A percentile compares a stretch with the other conserved stretches of the same genome.
These are phyloP conservation scores for Serendipita vermifera DNA, from an alignment of 768 basidiomycete genomes.

Conservation along the genomic window DNA sequence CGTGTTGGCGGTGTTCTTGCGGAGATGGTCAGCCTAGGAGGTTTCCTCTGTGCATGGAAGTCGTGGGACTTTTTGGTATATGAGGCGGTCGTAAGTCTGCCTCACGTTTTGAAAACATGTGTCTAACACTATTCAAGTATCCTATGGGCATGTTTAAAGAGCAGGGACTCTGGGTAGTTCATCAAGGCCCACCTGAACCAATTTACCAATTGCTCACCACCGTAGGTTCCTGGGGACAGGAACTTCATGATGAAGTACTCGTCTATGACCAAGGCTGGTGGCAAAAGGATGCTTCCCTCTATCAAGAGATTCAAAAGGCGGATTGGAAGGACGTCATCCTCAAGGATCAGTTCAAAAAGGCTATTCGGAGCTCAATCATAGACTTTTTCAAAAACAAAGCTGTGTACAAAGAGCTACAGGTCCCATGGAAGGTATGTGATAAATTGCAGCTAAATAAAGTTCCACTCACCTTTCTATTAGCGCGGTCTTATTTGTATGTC, in stretches of 20 bases:
- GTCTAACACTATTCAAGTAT: slow-evolving; percentile 22
- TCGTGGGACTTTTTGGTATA: slow-evolving; percentile 45
- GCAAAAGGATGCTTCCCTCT: slow-evolving; percentile 34
- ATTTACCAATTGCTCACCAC: slow-evolving; percentile 40
- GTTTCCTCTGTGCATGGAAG: slow-evolving; percentile 45
- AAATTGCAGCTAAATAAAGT: slow-evolving; percentile 10
- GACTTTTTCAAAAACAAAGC: slow-evolving; percentile 69
- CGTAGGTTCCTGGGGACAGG: slow-evolving; percentile 38
- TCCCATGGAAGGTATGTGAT: slow-evolving; percentile 66
- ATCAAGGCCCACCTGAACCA: slow-evolving; percentile 42
- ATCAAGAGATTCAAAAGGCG: slow-evolving; percentile 41
- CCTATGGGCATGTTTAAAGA: slow-evolving; percentile 17
- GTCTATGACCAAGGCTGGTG: slow-evolving; percentile 63
- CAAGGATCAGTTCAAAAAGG: slow-evolving; percentile 52
- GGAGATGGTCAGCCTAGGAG: slow-evolving; percentile 40
- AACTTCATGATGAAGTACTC: slow-evolving; percentile 58
- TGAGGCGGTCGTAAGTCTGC: slow-evolving; percentile 32
- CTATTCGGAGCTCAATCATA: slow-evolving; percentile 57
- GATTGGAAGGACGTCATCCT: slow-evolving; percentile 67
- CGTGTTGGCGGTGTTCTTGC: slow-evolving; percentile 38
- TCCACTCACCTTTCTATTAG: slow-evolving; percentile 6
- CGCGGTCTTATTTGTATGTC: background rate
- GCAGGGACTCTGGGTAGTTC: slow-evolving; percentile 39
- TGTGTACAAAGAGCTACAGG: slow-evolving; percentile 57
- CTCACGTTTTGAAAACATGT: background rate